Evolutionary conservation across 2,329 filamentous ascomycete species (phyloP).

Genomic region (Talaromyces sp.): DNA sequence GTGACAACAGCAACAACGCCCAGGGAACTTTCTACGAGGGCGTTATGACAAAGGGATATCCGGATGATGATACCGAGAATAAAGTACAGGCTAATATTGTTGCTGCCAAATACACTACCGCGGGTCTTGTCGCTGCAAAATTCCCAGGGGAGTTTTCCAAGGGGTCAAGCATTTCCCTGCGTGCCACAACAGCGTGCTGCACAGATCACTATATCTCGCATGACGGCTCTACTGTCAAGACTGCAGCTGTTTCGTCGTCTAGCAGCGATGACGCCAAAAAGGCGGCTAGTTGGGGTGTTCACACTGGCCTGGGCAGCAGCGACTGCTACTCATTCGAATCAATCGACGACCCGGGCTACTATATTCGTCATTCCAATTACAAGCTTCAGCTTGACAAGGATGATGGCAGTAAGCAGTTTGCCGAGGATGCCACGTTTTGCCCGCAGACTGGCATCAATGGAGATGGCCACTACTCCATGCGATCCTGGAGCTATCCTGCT

Average conservation of each 20-base stretch:
- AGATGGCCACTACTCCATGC: constrained; percentile 3
- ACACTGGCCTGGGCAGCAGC: constrained; percentile 7
- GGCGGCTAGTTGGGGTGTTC: constrained; percentile 6
- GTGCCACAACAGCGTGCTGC: constrained; percentile 2
- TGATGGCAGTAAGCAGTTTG: constrained; percentile 6
- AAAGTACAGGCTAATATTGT: constrained; percentile 8
- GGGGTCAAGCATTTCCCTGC: constrained; percentile 1
- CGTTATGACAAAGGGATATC: constrained; percentile 7
- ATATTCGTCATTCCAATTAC: constrained; percentile 6
- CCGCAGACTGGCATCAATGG: constrained; percentile 5
- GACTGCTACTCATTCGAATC: constrained; percentile 11
- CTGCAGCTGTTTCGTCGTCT: constrained; percentile 2
- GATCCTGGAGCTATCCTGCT: constrained; percentile 10
- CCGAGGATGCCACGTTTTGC: constrained; percentile 9
- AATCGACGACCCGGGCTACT: constrained; percentile 6
- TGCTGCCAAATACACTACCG: constrained; percentile 1
- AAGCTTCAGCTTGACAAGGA: constrained; percentile 1
- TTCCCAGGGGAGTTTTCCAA: not conserved
- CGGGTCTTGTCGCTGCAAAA: not conserved
- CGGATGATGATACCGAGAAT: constrained; percentile 5
- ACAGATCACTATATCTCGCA: constrained; percentile 4
- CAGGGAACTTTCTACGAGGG: constrained; percentile 10
- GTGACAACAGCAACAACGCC: constrained; percentile 6
- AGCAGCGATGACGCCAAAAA: not conserved
- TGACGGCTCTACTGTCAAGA: constrained; percentile 3